Evolutionary conservation across 2,329 filamentous ascomycete species (phyloP).

Genomic region (Daldinia sp.): DNA sequence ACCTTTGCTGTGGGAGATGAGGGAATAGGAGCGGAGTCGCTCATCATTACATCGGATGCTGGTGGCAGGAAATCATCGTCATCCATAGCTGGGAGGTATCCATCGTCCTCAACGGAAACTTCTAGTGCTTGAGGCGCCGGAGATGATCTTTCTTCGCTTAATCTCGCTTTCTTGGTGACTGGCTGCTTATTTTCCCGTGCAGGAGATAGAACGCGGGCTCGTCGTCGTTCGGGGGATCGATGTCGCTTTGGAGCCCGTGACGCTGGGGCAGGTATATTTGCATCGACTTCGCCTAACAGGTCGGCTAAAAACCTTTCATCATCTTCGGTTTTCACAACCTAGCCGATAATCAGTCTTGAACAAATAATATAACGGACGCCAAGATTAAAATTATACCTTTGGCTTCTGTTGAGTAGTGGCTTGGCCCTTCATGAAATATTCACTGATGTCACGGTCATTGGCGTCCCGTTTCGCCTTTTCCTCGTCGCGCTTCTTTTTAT

Average conservation of each 20-base stretch:
- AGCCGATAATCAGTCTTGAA: slow-evolving; percentile 30
- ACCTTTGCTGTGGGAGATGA: slow-evolving; percentile 89
- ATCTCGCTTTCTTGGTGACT: slow-evolving; percentile 68
- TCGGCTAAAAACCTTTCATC: slow-evolving; percentile 89
- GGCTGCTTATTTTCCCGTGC: slow-evolving; percentile 67
- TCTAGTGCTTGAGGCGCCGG: slow-evolving; percentile 66
- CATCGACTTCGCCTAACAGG: slow-evolving; percentile 88
- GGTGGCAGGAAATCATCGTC: slow-evolving; percentile 68
- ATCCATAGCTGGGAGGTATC: slow-evolving; percentile 67
- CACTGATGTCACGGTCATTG: slow-evolving; percentile 90
- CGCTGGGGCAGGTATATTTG: slow-evolving; percentile 70
- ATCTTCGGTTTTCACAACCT: slow-evolving; percentile 84
- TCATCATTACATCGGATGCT: slow-evolving; percentile 75
- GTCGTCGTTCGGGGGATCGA: slow-evolving; percentile 81
- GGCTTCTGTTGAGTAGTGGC: slow-evolving; percentile 76
- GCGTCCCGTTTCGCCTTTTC: slow-evolving; percentile 87
- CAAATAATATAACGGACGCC: background rate
- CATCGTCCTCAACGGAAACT: slow-evolving; percentile 67
- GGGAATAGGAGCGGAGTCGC: slow-evolving; percentile 75
- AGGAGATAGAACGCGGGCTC: slow-evolving; percentile 83
- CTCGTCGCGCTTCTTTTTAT: slow-evolving; percentile 89
- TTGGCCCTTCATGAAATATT: slow-evolving; percentile 89
- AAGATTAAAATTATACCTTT: slow-evolving; percentile 69
- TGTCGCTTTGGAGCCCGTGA: slow-evolving; percentile 71
- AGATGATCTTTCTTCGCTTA: slow-evolving; percentile 61